These are phyloP conservation scores for Mayamaea pseudoterrestris DNA, from an alignment of 108 stramenopile species.

Conservation along the genomic window DNA sequence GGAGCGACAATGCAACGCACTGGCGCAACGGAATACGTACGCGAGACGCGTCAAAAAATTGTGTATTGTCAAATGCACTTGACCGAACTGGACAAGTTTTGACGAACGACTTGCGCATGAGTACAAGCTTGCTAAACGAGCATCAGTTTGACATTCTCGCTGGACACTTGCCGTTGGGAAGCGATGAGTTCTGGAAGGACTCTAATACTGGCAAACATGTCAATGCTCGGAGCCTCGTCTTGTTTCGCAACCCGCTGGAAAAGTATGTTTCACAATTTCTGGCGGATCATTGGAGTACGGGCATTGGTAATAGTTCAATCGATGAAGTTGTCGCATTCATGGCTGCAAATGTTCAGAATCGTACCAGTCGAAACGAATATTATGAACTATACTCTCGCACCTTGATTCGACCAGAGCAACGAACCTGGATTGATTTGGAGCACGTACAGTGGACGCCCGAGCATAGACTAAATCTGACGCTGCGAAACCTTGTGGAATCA, in stretches of 20 bases:
- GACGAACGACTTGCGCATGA: constrained; percentile 1
- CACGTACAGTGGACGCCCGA: background rate
- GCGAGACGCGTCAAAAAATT: background rate
- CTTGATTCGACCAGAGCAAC: constrained; percentile 15
- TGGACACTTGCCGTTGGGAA: background rate
- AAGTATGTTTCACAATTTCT: background rate
- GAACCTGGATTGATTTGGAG: constrained; percentile 1
- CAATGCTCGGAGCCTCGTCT: background rate
- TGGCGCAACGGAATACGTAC: background rate
- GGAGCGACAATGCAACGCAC: background rate
- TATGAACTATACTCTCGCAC: background rate
- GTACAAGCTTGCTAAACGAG: background rate
- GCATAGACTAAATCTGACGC: background rate
- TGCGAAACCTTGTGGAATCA: constrained; percentile 3
- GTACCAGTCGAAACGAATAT: background rate
- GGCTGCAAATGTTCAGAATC: background rate
- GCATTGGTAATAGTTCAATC: background rate
- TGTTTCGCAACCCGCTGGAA: background rate
- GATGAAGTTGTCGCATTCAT: too few species aligned
- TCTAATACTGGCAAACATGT: background rate
- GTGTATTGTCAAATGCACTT: background rate
- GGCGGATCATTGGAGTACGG: background rate
- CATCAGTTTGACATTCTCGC: constrained; percentile 1
- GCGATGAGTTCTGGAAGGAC: background rate
- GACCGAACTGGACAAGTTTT: background rate